Base-by-base conservation (phyloP, 805 yeast species). In the Middelhovenomyces tepae region DNA sequence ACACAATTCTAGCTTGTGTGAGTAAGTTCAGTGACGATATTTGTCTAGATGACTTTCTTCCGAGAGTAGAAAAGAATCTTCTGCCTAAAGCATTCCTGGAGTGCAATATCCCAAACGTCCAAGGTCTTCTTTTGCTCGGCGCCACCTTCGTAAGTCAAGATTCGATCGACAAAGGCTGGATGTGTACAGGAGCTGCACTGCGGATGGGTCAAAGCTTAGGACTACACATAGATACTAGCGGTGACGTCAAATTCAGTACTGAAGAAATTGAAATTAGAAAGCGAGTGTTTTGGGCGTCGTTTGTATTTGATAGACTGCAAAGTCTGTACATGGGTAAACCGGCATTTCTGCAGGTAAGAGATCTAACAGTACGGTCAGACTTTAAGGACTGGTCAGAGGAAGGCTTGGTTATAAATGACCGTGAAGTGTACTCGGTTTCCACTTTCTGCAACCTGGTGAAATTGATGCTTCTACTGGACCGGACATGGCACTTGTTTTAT, bases 271-370 rank as follows among this genome's bases (percentile, higher is more conserved):
- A 33, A n/a, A 27, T 60, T 32, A 46, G 69, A 27, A 43, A 60
- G 38, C 39, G 61, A 24, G 40, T 57, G 5, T 64, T 65, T 32
- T 65, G 70, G 70, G 63, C 69, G 42, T 54, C 67, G 0, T 65
- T 65, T 39, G 50, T 63, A 11, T 39, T 65, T 25, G 70, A 65
- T 40, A 36, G 70, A 18, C 69, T 65, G 39, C 56, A 64, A 20
- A 62, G 69, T 42, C 62, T 65, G 40, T 65, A 65, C 38, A 45
- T 65, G 35, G 64, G 61, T 17, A 45, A 69, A 11, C 70, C 70
- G 0, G 35, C 35, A 4, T 22, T 24, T 4, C 35, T 31, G 18
- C 35, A 31, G 5, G 13, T 31, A 3, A 13, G 35, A 6, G 35
- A 31, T 31, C 16, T 31, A 6, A 31, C 35, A 4, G 31, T 25